phyloP scores from a whole-genome alignment of 2,329 filamentous ascomycete genomes.

The Pseudopyricularia javanii region DNA sequence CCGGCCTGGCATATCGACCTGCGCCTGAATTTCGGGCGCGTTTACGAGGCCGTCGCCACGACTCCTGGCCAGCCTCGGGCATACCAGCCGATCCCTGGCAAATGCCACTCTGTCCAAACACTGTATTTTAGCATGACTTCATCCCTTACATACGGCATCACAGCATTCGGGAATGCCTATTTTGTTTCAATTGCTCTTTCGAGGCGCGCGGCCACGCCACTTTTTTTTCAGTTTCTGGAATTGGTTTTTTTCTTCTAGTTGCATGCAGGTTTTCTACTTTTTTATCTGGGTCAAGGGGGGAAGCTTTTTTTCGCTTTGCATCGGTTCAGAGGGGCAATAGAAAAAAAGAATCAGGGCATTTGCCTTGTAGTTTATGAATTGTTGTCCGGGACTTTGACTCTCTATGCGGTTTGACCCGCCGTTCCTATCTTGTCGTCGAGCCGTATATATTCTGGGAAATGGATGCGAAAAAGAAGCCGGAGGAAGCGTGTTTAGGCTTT shows the following conservation, averaged over 20 bases:
- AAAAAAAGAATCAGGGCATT: too few relatives aligned
- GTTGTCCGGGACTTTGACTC: not conserved
- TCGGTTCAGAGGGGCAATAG: too few relatives aligned
- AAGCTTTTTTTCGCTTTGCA: too few relatives aligned
- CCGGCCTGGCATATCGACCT: not conserved
- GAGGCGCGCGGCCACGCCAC: not conserved
- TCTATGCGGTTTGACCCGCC: not conserved
- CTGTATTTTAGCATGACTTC: not conserved
- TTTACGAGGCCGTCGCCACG: too few relatives aligned
- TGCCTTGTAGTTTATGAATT: too few relatives aligned
- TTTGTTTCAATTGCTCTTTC: not conserved
- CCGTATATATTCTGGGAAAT: not conserved
- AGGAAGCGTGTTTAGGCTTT: too few relatives aligned
- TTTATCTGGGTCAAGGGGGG: too few relatives aligned
- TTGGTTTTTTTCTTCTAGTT: not conserved
- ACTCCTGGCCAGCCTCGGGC: too few relatives aligned
- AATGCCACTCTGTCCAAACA: not conserved
- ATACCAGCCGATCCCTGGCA: not conserved
- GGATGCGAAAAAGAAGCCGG: too few relatives aligned
- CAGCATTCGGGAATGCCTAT: not conserved
- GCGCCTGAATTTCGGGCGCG: not conserved
- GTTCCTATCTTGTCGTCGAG: not conserved
- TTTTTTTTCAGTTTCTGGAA: not conserved
- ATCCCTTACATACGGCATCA: not conserved
- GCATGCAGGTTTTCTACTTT: too few relatives aligned